phyloP scores from a whole-genome alignment of 768 basidiomycete species.

The Amylocystis lapponica region DNA sequence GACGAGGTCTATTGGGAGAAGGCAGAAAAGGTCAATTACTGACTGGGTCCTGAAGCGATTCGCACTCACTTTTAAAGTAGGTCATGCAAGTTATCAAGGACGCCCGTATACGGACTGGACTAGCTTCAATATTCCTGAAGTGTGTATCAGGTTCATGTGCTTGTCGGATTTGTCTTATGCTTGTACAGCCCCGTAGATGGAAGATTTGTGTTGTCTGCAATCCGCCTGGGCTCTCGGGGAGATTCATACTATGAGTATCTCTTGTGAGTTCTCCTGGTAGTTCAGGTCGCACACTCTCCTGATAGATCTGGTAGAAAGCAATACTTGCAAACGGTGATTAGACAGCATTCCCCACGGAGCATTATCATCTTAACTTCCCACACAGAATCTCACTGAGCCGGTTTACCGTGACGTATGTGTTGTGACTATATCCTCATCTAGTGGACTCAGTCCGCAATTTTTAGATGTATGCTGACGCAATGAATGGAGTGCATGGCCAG shows the following conservation, averaged over 20 bases:
- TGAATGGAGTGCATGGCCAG: conserved; percentile 71
- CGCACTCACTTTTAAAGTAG: conserved; percentile 22
- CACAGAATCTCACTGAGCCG: conserved; percentile 67
- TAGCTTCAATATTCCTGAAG: conserved; percentile 85
- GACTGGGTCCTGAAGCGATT: not conserved
- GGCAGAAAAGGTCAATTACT: conserved; percentile 63
- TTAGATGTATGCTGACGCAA: conserved; percentile 92
- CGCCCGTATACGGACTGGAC: conserved; percentile 58
- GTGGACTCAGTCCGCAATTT: too few relatives aligned
- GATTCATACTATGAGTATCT: conserved; percentile 95
- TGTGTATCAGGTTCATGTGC: conserved; percentile 23
- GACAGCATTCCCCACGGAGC: too few relatives aligned
- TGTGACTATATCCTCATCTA: too few relatives aligned
- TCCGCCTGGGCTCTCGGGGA: conserved; percentile 86
- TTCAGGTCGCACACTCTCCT: conserved; percentile 6
- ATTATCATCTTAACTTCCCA: conserved; percentile 2
- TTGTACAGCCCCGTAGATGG: conserved; percentile 41
- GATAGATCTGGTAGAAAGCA: conserved; percentile 47
- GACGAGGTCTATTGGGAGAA: conserved; percentile 78
- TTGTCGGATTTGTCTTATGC: not conserved
- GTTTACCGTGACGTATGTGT: conserved; percentile 68
- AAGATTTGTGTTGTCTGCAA: conserved; percentile 57
- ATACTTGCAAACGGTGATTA: conserved; percentile 76
- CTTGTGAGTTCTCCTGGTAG: conserved; percentile 41
- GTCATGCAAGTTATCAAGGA: conserved; percentile 68